Evolutionary conservation across 164 flowering plant genomes (phyloP).

Genomic region (Nelumbo lutea): DNA sequence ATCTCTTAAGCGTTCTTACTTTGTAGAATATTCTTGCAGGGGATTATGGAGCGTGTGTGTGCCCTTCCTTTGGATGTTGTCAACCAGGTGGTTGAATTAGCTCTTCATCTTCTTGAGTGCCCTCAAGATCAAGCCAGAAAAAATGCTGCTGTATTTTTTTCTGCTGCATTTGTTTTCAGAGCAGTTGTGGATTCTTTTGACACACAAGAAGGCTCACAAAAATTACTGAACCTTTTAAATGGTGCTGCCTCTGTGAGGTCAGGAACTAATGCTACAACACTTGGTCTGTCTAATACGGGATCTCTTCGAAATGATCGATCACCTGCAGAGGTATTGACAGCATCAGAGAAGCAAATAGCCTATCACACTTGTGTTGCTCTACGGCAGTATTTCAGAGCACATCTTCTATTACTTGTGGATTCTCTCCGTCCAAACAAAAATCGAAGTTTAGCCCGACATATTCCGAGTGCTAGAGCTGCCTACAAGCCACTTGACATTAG

Average conservation of each 20-base stretch:
- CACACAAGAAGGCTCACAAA: slow-evolving; percentile 79
- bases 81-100: slow-evolving; percentile 77
- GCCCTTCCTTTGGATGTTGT: slow-evolving; percentile 83
- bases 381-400: slow-evolving; percentile 93
- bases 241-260: slow-evolving; percentile 90
- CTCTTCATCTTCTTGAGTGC: slow-evolving; percentile 85
- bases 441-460: slow-evolving; percentile 63
- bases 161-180: slow-evolving; percentile 86
- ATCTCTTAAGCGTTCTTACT: slow-evolving; percentile 1
- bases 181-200: slow-evolving; percentile 91
- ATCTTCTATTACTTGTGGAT: slow-evolving; percentile 86
- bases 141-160: slow-evolving; percentile 87
- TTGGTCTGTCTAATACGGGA: slow-evolving; percentile 40
- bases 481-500: slow-evolving; percentile 94
- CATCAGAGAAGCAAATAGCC: slow-evolving; percentile 93
- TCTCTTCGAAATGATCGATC: slow-evolving; percentile 72
- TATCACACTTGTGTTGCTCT: slow-evolving; percentile 87
- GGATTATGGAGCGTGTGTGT: slow-evolving; percentile 96
- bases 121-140: slow-evolving; percentile 86
- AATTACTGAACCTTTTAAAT: slow-evolving; percentile 59
- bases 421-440: slow-evolving; percentile 88
- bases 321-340: slow-evolving; percentile 74
- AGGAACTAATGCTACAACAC: slow-evolving; percentile 63
- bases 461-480: slow-evolving; percentile 65
- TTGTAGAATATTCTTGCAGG: slow-evolving; percentile 38